These are phyloP conservation scores for Mucor racemosus DNA, from an alignment of 371 early-diverging fungal genomes.

Conservation along the genomic window DNA sequence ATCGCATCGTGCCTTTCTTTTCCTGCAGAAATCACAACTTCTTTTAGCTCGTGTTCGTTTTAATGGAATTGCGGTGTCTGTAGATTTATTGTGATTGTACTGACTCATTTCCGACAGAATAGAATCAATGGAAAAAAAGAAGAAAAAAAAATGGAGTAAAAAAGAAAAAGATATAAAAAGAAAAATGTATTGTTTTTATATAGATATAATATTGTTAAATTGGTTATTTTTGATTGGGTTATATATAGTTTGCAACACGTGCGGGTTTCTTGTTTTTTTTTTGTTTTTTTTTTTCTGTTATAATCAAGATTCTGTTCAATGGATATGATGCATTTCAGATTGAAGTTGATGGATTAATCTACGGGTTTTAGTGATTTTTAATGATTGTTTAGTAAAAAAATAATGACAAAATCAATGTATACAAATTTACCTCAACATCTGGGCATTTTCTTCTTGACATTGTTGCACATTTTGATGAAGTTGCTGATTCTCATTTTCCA, in stretches of 20 bases:
- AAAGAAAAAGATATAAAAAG: slow-evolving; percentile 23
- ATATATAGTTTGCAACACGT: slow-evolving; percentile 20
- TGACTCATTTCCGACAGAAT: background rate
- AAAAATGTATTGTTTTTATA: slow-evolving; percentile 8
- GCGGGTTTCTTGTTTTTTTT: slow-evolving; percentile 8
- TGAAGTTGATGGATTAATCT: slow-evolving; percentile 51
- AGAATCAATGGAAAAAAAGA: slow-evolving; percentile 17
- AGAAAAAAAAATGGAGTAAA: slow-evolving; percentile 9
- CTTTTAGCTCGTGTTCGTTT: slow-evolving; percentile 58
- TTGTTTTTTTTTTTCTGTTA: slow-evolving; percentile 2
- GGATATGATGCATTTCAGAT: slow-evolving; percentile 40
- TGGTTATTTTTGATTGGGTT: slow-evolving; percentile 5
- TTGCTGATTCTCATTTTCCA: slow-evolving; percentile 39
- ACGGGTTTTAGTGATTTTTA: background rate
- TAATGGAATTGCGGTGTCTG: slow-evolving; percentile 25
- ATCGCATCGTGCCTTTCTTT: slow-evolving; percentile 56
- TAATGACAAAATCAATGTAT: background rate
- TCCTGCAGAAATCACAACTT: slow-evolving; percentile 59
- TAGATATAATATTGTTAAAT: slow-evolving; percentile 1
- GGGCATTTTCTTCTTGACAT: slow-evolving; percentile 48
- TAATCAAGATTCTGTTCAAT: slow-evolving; percentile 14
- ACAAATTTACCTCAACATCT: slow-evolving; percentile 50
- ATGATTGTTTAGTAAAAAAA: background rate
- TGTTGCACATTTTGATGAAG: slow-evolving; percentile 33
- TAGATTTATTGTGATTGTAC: slow-evolving; percentile 12